Percentiles rank a stretch among this genome's conserved stretches.
These are phyloP conservation scores for Aspergillus fumigatiaffinis DNA, from an alignment of 2,329 filamentous ascomycete genomes.

Conservation along the genomic window DNA sequence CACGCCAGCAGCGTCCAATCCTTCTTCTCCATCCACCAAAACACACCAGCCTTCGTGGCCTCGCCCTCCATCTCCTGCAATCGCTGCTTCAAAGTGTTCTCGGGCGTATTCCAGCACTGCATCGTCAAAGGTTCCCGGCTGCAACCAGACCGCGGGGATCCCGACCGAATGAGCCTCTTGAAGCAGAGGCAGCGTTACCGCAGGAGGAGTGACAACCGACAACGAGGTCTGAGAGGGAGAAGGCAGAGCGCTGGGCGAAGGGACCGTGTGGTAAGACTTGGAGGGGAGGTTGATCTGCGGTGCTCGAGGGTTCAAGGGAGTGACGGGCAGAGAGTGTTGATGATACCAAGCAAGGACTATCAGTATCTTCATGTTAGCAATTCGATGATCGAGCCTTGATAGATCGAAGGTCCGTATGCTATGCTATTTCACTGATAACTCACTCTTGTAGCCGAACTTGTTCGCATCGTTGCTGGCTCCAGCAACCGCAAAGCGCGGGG, in stretches of 20 bases:
- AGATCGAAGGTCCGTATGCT: neutral
- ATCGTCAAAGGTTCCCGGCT: conserved; percentile 83
- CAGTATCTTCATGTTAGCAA: neutral
- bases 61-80: conserved; percentile 62
- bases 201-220: conserved; percentile 82
- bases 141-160: conserved; percentile 76
- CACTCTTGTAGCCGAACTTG: conserved; percentile 89
- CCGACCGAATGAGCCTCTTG: conserved; percentile 72
- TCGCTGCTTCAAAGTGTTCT: conserved; percentile 63
- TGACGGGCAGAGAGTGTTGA: conserved; percentile 68
- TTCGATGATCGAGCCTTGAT: neutral
- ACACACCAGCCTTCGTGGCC: conserved; percentile 82
- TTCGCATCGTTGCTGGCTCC: conserved; percentile 79
- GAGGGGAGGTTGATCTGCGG: conserved; percentile 60
- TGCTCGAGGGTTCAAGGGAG: conserved; percentile 75
- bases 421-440: conserved; percentile 13
- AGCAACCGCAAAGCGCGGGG: conserved; percentile 77
- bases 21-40: conserved; percentile 72
- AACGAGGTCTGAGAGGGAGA: conserved; percentile 68
- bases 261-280: conserved; percentile 59
- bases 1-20: conserved; percentile 55
- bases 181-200: conserved; percentile 69
- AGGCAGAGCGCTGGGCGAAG: conserved; percentile 62
- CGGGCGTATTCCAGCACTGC: conserved; percentile 67
- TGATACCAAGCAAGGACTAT: conserved; percentile 90